These are phyloP conservation scores for Colletotrichum sp. DNA, from an alignment of 2,329 filamentous ascomycete species.

Conservation along the genomic window DNA sequence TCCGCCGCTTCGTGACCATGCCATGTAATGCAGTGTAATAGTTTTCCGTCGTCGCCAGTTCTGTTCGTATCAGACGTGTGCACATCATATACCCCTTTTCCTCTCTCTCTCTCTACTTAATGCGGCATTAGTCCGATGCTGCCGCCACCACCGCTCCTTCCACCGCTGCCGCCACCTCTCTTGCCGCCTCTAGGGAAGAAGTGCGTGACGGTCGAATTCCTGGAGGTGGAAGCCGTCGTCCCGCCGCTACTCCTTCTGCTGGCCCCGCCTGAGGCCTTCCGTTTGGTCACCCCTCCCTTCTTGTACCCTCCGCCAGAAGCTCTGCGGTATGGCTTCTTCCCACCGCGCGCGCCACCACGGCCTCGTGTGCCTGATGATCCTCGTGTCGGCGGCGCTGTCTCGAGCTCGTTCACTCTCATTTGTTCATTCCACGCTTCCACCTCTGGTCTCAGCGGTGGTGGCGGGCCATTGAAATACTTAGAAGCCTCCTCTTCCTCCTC, in stretches of 20 bases:
- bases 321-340: constrained; percentile 21
- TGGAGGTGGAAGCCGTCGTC: constrained; percentile 1
- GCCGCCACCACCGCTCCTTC: constrained; percentile 10
- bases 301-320: constrained; percentile 5
- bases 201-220: background rate
- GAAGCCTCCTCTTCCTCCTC: constrained; percentile 47
- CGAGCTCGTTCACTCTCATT: constrained; percentile 28
- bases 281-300: constrained; percentile 21
- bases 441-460: constrained; percentile 20
- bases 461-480: constrained; percentile 47
- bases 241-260: constrained; percentile 14
- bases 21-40: background rate
- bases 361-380: constrained; percentile 8
- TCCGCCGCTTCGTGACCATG: background rate
- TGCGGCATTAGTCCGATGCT: constrained; percentile 43
- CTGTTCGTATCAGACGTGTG: background rate
- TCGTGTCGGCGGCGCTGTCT: constrained; percentile 28
- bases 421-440: constrained; percentile 29
- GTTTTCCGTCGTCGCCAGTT: background rate
- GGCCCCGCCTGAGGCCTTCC: constrained; percentile 17
- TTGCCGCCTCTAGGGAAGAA: constrained; percentile 32
- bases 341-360: constrained; percentile 29
- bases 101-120: constrained; percentile 24
- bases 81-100: background rate
- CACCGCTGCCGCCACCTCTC: constrained; percentile 7